Percentiles rank a stretch among this genome's conserved stretches.
Conservation (phyloP, 2,329 filamentous ascomycete species). For the Tolypocladium inflatum region DNA sequence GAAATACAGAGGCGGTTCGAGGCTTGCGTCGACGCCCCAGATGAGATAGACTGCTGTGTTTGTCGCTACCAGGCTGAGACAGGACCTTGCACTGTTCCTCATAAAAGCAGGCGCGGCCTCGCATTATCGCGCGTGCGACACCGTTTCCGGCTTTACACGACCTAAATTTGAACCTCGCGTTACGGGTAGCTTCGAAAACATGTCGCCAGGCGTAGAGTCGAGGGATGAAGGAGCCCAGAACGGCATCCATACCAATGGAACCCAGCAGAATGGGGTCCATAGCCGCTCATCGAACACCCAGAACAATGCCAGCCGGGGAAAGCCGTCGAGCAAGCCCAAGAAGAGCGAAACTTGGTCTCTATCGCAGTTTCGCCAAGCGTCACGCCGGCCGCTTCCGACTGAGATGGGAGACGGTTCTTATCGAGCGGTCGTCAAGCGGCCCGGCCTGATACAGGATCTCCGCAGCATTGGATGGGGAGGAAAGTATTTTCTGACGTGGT, state of each 20-base stretch:
- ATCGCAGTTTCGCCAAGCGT: constrained; percentile 31
- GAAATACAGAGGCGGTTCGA: background rate
- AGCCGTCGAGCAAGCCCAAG: background rate
- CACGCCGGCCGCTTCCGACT: constrained; percentile 52
- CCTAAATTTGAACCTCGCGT: background rate
- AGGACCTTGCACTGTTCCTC: background rate
- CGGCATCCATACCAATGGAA: constrained; percentile 10
- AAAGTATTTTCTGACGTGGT: constrained; percentile 9
- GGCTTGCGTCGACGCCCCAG: background rate
- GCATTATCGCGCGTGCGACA: background rate
- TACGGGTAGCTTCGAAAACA: background rate
- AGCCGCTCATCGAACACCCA: background rate
- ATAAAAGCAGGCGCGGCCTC: background rate
- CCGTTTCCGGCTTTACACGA: background rate
- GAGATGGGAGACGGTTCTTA: constrained; percentile 56
- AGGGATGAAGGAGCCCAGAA: constrained; percentile 8
- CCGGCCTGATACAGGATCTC: constrained; percentile 46
- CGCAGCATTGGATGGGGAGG: constrained; percentile 41
- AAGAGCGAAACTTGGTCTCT: constrained; percentile 10
- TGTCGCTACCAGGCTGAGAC: background rate
- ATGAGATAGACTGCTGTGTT: background rate
- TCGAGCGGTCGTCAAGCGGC: constrained; percentile 34
- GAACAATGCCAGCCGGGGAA: background rate
- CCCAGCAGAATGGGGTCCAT: constrained; percentile 6
- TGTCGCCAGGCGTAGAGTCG: background rate